phyloP scores from a whole-genome alignment of 2,329 filamentous ascomycete species.

The Didymella arachidicola region DNA sequence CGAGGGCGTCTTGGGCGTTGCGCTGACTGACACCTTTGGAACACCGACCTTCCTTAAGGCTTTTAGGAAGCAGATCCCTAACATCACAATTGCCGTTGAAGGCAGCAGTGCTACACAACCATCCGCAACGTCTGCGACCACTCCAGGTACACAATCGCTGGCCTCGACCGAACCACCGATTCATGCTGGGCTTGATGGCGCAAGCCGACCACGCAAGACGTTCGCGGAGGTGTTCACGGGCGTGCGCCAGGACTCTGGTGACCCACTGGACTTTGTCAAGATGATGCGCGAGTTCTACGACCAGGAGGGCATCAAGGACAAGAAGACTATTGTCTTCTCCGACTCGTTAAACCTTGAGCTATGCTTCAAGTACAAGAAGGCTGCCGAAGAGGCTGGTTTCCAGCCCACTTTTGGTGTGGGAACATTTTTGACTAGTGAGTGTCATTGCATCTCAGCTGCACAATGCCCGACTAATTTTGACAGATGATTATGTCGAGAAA shows the following conservation, averaged over 20 bases:
- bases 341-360: constrained; percentile 92
- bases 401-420: constrained; percentile 91
- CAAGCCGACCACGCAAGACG: constrained; percentile 59
- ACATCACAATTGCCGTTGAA: constrained; percentile 51
- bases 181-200: constrained; percentile 52
- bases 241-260: constrained; percentile 88
- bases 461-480: constrained; percentile 22
- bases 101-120: constrained; percentile 51
- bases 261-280: constrained; percentile 80
- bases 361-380: constrained; percentile 87
- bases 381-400: constrained; percentile 82
- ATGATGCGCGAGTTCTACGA: constrained; percentile 84
- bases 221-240: constrained; percentile 86
- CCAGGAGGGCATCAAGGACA: constrained; percentile 73
- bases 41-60: constrained; percentile 86
- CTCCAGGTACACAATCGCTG: constrained; percentile 46
- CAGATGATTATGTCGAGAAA: constrained; percentile 81
- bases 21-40: constrained; percentile 95
- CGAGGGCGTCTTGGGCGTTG: constrained; percentile 80
- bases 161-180: constrained; percentile 54
- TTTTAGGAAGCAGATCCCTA: constrained; percentile 73
- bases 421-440: constrained; percentile 84
- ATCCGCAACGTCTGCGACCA: constrained; percentile 54
- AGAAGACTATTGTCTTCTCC: constrained; percentile 93
- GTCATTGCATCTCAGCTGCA: not conserved